These are phyloP conservation scores for Colletotrichum phormii DNA, from an alignment of 2,329 filamentous ascomycete species.

Conservation along the genomic window DNA sequence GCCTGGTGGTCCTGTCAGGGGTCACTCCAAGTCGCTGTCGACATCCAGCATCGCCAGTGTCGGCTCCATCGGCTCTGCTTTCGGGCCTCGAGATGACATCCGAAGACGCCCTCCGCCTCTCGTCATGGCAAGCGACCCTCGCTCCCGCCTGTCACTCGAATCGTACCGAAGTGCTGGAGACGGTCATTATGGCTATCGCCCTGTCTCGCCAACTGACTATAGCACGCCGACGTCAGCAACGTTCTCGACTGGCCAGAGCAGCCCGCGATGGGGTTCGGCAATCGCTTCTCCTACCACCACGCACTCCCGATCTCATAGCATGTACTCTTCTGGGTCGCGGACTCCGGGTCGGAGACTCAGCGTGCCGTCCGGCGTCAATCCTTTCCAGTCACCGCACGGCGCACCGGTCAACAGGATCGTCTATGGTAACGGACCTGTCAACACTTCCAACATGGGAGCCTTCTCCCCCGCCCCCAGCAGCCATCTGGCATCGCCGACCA, in stretches of 20 bases:
- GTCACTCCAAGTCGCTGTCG: slow-evolving; percentile 87
- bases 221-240: slow-evolving; percentile 87
- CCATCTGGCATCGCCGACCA: slow-evolving; percentile 74
- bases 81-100: slow-evolving; percentile 73
- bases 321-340: slow-evolving; percentile 73
- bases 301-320: slow-evolving; percentile 76
- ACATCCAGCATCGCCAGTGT: slow-evolving; percentile 87
- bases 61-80: slow-evolving; percentile 73
- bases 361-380: slow-evolving; percentile 80
- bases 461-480: slow-evolving; percentile 69
- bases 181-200: slow-evolving; percentile 73
- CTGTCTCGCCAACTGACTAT: slow-evolving; percentile 78
- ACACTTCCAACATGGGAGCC: slow-evolving; percentile 66
- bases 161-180: slow-evolving; percentile 74
- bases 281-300: slow-evolving; percentile 79
- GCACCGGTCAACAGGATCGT: slow-evolving; percentile 66
- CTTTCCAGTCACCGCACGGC: slow-evolving; percentile 76
- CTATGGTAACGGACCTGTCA: slow-evolving; percentile 63
- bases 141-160: slow-evolving; percentile 75
- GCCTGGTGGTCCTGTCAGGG: slow-evolving; percentile 75
- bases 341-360: slow-evolving; percentile 82
- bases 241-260: slow-evolving; percentile 81
- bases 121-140: slow-evolving; percentile 80
- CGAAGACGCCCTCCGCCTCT: slow-evolving; percentile 83
- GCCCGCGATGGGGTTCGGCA: slow-evolving; percentile 77